phyloP scores from a whole-genome alignment of 495 filamentous ascomycete species.

The Xylaria telfairii region DNA sequence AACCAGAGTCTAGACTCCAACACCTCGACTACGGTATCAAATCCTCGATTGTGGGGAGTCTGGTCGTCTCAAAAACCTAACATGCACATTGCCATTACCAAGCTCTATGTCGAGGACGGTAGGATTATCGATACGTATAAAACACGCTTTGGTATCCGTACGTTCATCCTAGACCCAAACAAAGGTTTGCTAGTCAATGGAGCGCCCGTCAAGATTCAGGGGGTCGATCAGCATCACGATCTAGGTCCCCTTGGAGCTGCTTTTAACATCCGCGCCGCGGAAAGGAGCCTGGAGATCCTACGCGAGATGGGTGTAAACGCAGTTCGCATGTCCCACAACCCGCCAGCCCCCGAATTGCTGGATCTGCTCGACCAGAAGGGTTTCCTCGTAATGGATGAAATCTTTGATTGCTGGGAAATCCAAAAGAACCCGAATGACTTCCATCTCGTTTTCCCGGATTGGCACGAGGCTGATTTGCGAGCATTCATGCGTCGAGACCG shows the following conservation, averaged over 20 bases:
- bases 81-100: conserved; percentile 47
- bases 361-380: conserved; percentile 61
- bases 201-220: conserved; percentile 4
- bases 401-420: conserved; percentile 48
- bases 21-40: conserved; percentile 33
- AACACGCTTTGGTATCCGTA: conserved; percentile 51
- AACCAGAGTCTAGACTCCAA: conserved; percentile 36
- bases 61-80: conserved; percentile 44
- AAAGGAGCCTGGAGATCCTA: conserved; percentile 48
- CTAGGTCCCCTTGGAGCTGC: neutral
- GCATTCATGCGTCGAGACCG: conserved; percentile 49
- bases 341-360: conserved; percentile 56
- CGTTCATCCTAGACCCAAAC: conserved; percentile 33
- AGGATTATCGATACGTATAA: conserved; percentile 46
- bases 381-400: conserved; percentile 58
- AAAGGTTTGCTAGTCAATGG: conserved; percentile 16
- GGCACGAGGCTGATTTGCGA: conserved; percentile 51
- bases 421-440: conserved; percentile 48
- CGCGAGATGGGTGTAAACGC: conserved; percentile 51
- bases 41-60: conserved; percentile 49
- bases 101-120: conserved; percentile 15
- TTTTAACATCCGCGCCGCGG: conserved; percentile 36
- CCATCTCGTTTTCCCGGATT: conserved; percentile 48
- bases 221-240: conserved; percentile 21
- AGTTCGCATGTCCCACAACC: conserved; percentile 51